A percentile compares a stretch with the other conserved stretches of the same genome.
Conservation (phyloP, 306 rosid species). For the Prunus kanzakura region DNA sequence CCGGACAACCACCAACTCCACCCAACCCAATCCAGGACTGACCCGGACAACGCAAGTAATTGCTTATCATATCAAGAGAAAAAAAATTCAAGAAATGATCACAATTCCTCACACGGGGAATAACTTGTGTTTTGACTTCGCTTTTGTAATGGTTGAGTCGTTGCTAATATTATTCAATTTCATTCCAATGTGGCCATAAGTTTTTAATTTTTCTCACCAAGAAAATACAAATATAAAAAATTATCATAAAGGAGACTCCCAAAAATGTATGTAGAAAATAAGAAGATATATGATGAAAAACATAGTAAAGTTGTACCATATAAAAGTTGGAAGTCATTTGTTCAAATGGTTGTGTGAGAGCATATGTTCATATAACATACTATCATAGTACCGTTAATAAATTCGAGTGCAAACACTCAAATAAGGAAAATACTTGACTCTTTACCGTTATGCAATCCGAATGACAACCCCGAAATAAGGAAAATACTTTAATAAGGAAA, state of each 20-base stretch:
- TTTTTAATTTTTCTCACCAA: neutral
- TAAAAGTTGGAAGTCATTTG: no score
- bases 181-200: neutral
- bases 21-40: fast-evolving
- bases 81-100: neutral
- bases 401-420: no score
- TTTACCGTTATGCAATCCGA: no score
- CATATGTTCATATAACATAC: neutral
- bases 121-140: neutral
- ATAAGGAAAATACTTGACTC: no score
- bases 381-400: no score
- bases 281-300: no score
- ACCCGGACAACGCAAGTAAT: no score
- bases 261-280: neutral
- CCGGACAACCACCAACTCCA: no score
- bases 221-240: neutral
- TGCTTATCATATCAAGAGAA: neutral
- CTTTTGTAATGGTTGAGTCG: neutral
- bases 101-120: neutral
- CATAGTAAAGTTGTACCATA: no score
- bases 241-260: neutral
- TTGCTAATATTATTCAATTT: neutral
- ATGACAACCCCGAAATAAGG: no score
- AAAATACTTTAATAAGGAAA: no score
- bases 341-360: no score